Evolutionary conservation across 2,329 filamentous ascomycete species (phyloP), one percentile per base, ranked within the genome.

Genomic region (Cryphonectria radicalis): DNA sequence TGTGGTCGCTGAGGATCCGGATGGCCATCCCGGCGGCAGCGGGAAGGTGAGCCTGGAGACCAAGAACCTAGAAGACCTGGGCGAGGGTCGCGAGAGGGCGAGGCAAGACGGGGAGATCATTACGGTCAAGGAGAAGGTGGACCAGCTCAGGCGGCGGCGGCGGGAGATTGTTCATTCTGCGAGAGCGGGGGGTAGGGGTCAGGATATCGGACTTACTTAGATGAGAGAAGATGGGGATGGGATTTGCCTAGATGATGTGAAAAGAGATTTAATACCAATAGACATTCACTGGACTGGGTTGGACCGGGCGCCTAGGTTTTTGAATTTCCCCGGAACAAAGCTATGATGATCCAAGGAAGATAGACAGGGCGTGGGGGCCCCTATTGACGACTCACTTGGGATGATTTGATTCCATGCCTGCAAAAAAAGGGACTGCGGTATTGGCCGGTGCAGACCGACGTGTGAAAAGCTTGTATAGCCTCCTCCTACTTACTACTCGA

Each of bases 41-140:
- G 80, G 78, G 11, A 79, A 79, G 74, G 77, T 75, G 28, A 77
- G 79, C 50, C 78, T 84, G 42, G 84, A 84, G 76, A 83, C 82
- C 2, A 85, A 84, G 76, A 84, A 79, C 57, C 80, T 87, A 2
- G 85, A 87, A 74, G 85, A 86, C 66, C 79, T 87, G 7, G 85
- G 85, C 19, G 84, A 85, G 73, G 85, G 85, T 1, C 78, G 84
- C 13, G 80, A 81, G 65, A 81, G 82, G 73, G 85, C 84, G 1
- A 77, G 81, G 8, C 77, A 79, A 13, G 81, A 83, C 32, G 85
- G 84, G 3, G 83, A 86, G 75, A 73, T 82, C 2, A 80, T 87
- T 10, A 84, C 82, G 0, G 73, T 86, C 32, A 77, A 79, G 17
- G 83, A 83, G 55, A 86, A 85, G 75, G 80, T 81, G 78, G 77